Evolutionary conservation across 805 yeast genomes (phyloP).

Genomic region (Candida ficus): DNA sequence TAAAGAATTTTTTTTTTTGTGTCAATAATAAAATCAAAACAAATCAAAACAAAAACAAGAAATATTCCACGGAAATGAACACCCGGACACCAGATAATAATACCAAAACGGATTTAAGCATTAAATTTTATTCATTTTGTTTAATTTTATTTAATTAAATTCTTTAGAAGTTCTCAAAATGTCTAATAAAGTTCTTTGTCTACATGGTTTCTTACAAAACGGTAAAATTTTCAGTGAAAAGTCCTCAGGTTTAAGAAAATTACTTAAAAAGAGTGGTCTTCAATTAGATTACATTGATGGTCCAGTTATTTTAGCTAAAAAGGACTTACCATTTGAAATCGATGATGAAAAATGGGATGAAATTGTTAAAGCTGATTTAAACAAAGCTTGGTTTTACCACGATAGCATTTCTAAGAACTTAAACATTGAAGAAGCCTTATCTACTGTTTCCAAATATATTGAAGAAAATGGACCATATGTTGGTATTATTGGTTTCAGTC

Average conservation of each 20-base stretch:
- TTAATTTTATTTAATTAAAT: not conserved
- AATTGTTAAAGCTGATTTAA: slow-evolving; percentile 40
- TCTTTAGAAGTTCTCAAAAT: slow-evolving; percentile 7
- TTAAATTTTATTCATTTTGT: not conserved
- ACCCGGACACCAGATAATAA: slow-evolving; percentile 4
- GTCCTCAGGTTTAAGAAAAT: slow-evolving; percentile 83
- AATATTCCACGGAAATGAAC: not conserved
- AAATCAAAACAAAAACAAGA: not conserved
- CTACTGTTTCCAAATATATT: slow-evolving; percentile 42
- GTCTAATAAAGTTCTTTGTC: slow-evolving; percentile 57
- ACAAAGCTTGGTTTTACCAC: slow-evolving; percentile 75
- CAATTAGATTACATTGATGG: slow-evolving; percentile 77
- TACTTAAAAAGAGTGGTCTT: slow-evolving; percentile 55
- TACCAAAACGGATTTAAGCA: slow-evolving; percentile 6
- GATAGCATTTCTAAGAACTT: slow-evolving; percentile 41
- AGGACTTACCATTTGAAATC: slow-evolving; percentile 71
- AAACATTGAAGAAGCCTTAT: slow-evolving; percentile 48
- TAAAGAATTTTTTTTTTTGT: slow-evolving; percentile 1
- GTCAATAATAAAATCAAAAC: not conserved
- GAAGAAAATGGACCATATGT: slow-evolving; percentile 73
- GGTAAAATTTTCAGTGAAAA: slow-evolving; percentile 82
- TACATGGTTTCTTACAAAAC: slow-evolving; percentile 89
- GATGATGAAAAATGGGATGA: slow-evolving; percentile 47
- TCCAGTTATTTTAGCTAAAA: slow-evolving; percentile 58
- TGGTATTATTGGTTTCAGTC: slow-evolving; percentile 88